phyloP scores from a whole-genome alignment of 805 yeast genomes.

The Saccharomycopsis amapae region DNA sequence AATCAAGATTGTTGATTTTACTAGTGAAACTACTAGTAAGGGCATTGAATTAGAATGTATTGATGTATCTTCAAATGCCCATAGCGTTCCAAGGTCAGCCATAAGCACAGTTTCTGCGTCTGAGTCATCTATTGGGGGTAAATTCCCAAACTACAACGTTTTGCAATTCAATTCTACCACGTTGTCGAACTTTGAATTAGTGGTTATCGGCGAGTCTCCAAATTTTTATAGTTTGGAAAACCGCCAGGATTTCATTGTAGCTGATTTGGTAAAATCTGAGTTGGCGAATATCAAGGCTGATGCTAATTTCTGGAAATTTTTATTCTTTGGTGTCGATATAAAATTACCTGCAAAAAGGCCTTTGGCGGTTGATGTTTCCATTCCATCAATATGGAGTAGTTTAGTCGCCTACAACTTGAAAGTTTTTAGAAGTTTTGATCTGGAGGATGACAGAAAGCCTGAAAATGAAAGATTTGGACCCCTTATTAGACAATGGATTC shows the following conservation, averaged over 20 bases:
- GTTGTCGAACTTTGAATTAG: constrained; percentile 39
- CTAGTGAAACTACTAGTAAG: constrained; percentile 11
- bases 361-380: constrained; percentile 39
- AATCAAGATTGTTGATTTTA: constrained; percentile 14
- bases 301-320: constrained; percentile 20
- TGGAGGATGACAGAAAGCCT: constrained; percentile 16
- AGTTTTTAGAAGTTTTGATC: constrained; percentile 21
- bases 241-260: constrained; percentile 25
- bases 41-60: constrained; percentile 32
- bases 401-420: constrained; percentile 44
- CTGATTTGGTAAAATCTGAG: constrained; percentile 12
- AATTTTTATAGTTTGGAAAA: constrained; percentile 8
- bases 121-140: constrained; percentile 54
- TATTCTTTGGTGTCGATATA: constrained; percentile 26
- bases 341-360: constrained; percentile 39
- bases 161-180: constrained; percentile 35
- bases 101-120: constrained; percentile 30
- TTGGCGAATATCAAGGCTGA: constrained; percentile 11
- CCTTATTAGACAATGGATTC: constrained; percentile 57
- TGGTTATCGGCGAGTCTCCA: constrained; percentile 39
- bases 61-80: constrained; percentile 34
- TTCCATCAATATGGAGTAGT: constrained; percentile 56
- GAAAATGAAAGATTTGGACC: constrained; percentile 27
- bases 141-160: constrained; percentile 40
- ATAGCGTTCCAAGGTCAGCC: constrained; percentile 46